These are phyloP conservation scores for Cucurbita ficifolia DNA, from an alignment of 306 rosid genomes.

Conservation along the genomic window DNA sequence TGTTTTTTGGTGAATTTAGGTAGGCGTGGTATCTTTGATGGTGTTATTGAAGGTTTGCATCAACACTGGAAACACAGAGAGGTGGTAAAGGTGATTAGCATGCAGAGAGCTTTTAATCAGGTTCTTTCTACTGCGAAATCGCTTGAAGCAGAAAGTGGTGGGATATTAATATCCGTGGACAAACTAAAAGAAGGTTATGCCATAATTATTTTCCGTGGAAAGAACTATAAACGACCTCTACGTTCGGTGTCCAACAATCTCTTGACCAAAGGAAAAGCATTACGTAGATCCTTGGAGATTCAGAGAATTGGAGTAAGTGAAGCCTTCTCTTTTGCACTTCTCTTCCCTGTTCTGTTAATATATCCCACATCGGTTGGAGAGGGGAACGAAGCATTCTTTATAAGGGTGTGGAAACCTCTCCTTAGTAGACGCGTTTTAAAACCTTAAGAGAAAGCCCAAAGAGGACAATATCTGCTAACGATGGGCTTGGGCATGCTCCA, in stretches of 20 bases:
- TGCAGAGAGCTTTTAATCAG: slow-evolving; percentile 44
- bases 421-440: too few species aligned
- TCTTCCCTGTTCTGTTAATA: slow-evolving; percentile 6
- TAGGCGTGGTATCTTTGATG: slow-evolving; percentile 72
- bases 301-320: slow-evolving; percentile 73
- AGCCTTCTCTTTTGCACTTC: slow-evolving; percentile 10
- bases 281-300: slow-evolving; percentile 59
- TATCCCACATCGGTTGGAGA: too few species aligned
- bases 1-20: slow-evolving; percentile 33
- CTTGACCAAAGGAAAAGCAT: slow-evolving; percentile 59
- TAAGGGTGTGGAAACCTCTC: too few species aligned
- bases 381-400: too few species aligned
- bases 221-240: slow-evolving; percentile 52
- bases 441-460: too few species aligned
- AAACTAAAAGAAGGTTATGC: slow-evolving; percentile 66
- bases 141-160: slow-evolving; percentile 73
- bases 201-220: slow-evolving; percentile 73
- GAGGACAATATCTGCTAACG: too few species aligned
- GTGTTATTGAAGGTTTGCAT: slow-evolving; percentile 66
- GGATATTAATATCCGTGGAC: slow-evolving; percentile 61
- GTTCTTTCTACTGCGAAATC: slow-evolving; percentile 49
- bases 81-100: slow-evolving; percentile 70
- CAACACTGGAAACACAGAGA: slow-evolving; percentile 92
- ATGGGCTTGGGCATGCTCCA: too few species aligned
- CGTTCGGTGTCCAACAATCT: slow-evolving; percentile 27